Evolutionary conservation across 2,329 filamentous ascomycete species (phyloP), one percentile per base, ranked within the genome.

Genomic region (Fusarium nodosum): DNA sequence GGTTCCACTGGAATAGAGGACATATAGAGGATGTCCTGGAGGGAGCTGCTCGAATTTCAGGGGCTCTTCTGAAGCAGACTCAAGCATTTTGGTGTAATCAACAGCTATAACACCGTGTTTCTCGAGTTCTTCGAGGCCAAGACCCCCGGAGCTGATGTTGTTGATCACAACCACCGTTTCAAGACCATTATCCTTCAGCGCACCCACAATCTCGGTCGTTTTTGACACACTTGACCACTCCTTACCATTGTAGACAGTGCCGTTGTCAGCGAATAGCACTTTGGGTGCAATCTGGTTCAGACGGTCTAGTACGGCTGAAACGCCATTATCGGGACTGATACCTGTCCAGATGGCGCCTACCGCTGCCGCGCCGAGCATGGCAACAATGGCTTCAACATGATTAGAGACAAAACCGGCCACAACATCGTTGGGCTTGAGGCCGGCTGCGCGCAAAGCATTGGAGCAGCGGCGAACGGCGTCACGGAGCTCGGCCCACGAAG

Each of bases 311-410:
- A 98, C 94, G 18, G 94, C 95, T 73, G 93, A 93, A 3, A 97
- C 93, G 13, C 95, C 95, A 18, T 91, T 97, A 78, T 98, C 95
- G 4, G 95, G 94, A 74, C 93, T 97, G 50, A 97, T 93, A 9
- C 92, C 92, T 1, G 94, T 97, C 95, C 95, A 98, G 38, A 97
- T 88, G 18, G 92, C 94, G 31, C 96, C 96, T 3, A 97, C 79
- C 1, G 93, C 89, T 1, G 93, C 90, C 1, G 93, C 87, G 2
- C 93, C 92, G 33, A 99, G 85, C 90, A 97, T 96, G 22, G 93
- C 93, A 13, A 97, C 90, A 22, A 98, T 82, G 0, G 94, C 92
- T 78, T 97, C 92, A 9, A 89, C 88, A 78, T 97, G 94, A 76
- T 99, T 98, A 24, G 93, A 95, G 16, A 97, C 89, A 76, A 94